A percentile compares a stretch with the other conserved stretches of the same genome.
Evolutionary conservation across 1,284 basidiomycete genomes (phyloP).

Genomic region (Irpex sp.): DNA sequence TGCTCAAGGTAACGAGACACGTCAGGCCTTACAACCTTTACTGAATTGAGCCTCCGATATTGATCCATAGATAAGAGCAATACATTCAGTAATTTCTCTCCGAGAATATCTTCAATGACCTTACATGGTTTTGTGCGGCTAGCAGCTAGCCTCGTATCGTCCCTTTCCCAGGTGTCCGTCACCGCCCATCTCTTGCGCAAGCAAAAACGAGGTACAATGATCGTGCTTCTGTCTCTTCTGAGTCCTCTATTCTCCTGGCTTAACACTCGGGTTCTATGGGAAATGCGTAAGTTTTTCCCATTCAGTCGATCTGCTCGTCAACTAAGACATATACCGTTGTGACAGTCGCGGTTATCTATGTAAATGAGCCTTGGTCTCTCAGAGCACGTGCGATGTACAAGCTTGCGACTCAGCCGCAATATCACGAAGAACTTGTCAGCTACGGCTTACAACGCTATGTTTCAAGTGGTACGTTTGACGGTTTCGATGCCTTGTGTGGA

Average conservation of each 20-base stretch:
- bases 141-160: not conserved
- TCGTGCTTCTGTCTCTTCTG: not conserved
- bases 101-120: not conserved
- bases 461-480: not conserved
- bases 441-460: not conserved
- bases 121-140: not conserved
- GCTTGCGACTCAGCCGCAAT: conserved; percentile 3
- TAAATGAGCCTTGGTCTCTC: conserved; percentile 12
- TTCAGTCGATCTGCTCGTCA: not conserved
- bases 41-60: not conserved
- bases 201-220: not conserved
- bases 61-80: not conserved
- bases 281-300: not conserved
- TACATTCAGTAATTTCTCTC: not conserved
- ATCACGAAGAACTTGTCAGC: conserved; percentile 6
- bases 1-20: not conserved
- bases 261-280: not conserved
- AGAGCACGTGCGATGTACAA: conserved; percentile 2
- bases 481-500: not conserved
- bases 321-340: not conserved
- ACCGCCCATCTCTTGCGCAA: not conserved
- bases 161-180: not conserved
- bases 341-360: not conserved
- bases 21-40: not conserved
- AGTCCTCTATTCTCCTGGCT: not conserved